These are phyloP conservation scores for Phytophthora aleatoria DNA, from an alignment of 352 stramenopile species.

Conservation along the genomic window DNA sequence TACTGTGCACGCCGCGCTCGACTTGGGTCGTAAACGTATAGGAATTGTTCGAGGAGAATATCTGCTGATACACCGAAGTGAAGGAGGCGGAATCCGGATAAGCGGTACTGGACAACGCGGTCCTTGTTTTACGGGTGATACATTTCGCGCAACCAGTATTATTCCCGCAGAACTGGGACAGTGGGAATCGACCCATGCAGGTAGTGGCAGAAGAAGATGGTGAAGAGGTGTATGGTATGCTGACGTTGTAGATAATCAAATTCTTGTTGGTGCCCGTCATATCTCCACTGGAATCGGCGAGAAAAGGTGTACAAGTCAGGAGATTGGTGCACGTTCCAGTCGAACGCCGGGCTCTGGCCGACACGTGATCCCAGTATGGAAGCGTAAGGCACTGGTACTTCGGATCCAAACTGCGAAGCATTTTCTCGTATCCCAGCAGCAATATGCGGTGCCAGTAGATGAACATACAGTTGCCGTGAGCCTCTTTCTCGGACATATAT, in stretches of 20 bases:
- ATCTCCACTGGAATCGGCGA: slow-evolving; percentile 41
- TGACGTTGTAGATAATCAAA: slow-evolving; percentile 15
- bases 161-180: slow-evolving; percentile 56
- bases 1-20: slow-evolving; percentile 60
- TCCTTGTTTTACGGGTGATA: slow-evolving; percentile 30
- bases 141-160: slow-evolving; percentile 43
- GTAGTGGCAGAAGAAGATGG: slow-evolving; percentile 22
- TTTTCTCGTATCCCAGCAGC: slow-evolving; percentile 73
- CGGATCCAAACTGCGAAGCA: slow-evolving; percentile 52
- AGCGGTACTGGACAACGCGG: slow-evolving; percentile 5
- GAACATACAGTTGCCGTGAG: slow-evolving; percentile 68
- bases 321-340: slow-evolving; percentile 38
- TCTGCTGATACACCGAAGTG: slow-evolving; percentile 41
- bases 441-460: slow-evolving; percentile 77
- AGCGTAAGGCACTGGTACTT: slow-evolving; percentile 64
- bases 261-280: slow-evolving; percentile 13
- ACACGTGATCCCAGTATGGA: slow-evolving; percentile 64
- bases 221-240: not conserved
- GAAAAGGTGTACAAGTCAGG: slow-evolving; percentile 41
- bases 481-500: slow-evolving; percentile 44
- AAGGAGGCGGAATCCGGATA: slow-evolving; percentile 45
- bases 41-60: slow-evolving; percentile 43
- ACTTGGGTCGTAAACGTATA: slow-evolving; percentile 35
- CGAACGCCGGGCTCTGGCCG: slow-evolving; percentile 23
- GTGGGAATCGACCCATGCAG: slow-evolving; percentile 37